phyloP scores from a whole-genome alignment of 1,284 basidiomycete genomes.

The Afroboletus lepidellus region DNA sequence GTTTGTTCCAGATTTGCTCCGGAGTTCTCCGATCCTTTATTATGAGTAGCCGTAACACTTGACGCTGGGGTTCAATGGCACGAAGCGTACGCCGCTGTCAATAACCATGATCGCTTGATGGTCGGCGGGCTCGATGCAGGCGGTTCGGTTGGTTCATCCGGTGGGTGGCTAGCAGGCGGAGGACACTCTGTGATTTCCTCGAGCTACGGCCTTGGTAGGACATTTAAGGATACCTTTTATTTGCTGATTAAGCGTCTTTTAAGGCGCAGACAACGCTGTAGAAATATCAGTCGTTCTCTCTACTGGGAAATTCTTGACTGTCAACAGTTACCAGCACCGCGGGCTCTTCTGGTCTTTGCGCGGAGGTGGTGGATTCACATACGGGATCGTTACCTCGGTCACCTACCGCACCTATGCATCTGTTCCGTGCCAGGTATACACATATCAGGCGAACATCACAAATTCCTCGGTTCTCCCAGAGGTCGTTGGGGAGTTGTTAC shows the following conservation, averaged over 20 bases:
- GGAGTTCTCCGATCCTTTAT: background rate
- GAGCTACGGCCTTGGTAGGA: background rate
- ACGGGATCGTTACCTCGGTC: conserved; percentile 22
- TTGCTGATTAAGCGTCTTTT: no score
- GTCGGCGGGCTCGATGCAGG: background rate
- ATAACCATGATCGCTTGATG: background rate
- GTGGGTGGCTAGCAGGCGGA: background rate
- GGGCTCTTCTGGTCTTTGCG: conserved; percentile 26
- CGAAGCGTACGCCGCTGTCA: background rate
- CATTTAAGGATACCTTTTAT: no score
- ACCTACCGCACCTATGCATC: no score
- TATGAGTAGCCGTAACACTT: background rate
- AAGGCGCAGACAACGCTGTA: no score
- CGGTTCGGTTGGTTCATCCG: background rate
- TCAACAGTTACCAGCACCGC: no score
- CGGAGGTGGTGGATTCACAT: conserved; percentile 46
- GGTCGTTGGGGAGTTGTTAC: conserved; percentile 27
- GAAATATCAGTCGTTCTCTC: no score
- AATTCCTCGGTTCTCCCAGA: conserved; percentile 10
- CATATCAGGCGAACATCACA: conserved; percentile 22
- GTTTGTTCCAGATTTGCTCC: background rate
- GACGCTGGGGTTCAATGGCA: background rate
- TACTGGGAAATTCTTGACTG: no score
- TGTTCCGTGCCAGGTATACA: conserved; percentile 28
- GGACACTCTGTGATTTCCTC: background rate